phyloP scores from a whole-genome alignment of 495 filamentous ascomycete genomes.

The Aspergillus nidulans region DNA sequence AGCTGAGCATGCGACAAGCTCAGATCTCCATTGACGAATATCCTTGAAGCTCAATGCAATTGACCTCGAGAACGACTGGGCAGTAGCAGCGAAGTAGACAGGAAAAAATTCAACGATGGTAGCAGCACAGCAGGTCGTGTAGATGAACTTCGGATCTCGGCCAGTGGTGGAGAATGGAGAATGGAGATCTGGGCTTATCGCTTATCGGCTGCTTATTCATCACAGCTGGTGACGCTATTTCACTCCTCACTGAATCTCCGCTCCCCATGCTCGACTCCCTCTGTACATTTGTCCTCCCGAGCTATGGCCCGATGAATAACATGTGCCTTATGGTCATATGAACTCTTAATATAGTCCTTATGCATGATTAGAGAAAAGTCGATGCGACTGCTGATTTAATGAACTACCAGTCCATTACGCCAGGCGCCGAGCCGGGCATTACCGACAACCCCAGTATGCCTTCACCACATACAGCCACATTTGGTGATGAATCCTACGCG shows the following conservation, averaged over 20 bases:
- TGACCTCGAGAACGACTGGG: no score
- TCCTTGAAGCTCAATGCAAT: no score
- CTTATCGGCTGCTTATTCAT: background rate
- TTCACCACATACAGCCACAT: slow-evolving; percentile 1
- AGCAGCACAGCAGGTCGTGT: background rate
- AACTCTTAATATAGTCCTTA: no score
- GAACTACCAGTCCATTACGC: slow-evolving; percentile 40
- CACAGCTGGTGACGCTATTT: background rate
- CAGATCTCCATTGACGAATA: no score
- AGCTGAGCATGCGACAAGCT: background rate
- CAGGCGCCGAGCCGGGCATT: slow-evolving; percentile 22
- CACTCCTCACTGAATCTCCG: background rate
- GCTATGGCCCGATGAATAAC: background rate
- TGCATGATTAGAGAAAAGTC: background rate
- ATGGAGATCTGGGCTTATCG: background rate
- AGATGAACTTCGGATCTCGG: background rate
- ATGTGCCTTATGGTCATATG: no score
- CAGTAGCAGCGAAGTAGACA: no score
- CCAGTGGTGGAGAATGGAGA: background rate
- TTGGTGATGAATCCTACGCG: background rate
- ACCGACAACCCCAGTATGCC: slow-evolving; percentile 6
- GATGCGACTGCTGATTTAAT: slow-evolving; percentile 16
- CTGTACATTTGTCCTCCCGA: background rate
- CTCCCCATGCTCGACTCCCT: background rate
- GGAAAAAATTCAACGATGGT: background rate